Conservation (phyloP, 2,329 filamentous ascomycete species). For the Cercospora sp. region DNA sequence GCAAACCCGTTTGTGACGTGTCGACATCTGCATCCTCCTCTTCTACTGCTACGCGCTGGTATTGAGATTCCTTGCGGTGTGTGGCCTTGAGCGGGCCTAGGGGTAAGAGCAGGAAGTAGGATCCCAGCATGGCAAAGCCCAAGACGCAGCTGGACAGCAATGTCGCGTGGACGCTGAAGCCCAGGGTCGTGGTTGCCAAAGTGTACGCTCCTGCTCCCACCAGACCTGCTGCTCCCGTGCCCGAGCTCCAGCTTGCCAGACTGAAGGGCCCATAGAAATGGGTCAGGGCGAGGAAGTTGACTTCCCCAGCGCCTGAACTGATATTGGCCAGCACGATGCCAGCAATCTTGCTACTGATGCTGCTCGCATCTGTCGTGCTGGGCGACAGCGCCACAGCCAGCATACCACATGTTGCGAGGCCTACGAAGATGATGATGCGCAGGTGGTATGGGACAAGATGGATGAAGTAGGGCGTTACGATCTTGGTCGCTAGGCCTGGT, state of each 20-base stretch:
- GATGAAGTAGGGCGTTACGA: constrained; percentile 86
- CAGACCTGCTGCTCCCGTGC: constrained; percentile 65
- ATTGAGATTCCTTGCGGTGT: constrained; percentile 48
- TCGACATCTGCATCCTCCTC: constrained; percentile 42
- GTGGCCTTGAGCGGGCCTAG: constrained; percentile 60
- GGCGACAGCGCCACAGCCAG: constrained; percentile 81
- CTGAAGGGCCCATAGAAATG: constrained; percentile 90
- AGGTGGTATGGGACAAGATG: constrained; percentile 77
- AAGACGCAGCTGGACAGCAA: constrained; percentile 76
- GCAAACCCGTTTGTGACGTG: constrained; percentile 31
- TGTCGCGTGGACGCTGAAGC: constrained; percentile 70
- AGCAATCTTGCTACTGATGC: constrained; percentile 72
- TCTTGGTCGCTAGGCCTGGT: constrained; percentile 72
- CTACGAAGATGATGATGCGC: constrained; percentile 73
- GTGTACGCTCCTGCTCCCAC: constrained; percentile 87
- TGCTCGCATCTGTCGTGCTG: constrained; percentile 39
- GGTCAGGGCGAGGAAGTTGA: constrained; percentile 86
- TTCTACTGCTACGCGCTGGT: constrained; percentile 54
- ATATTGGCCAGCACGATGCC: constrained; percentile 84
- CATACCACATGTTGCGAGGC: constrained; percentile 81
- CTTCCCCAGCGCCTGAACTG: constrained; percentile 81
- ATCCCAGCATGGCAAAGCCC: constrained; percentile 77
- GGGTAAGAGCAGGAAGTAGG: constrained; percentile 82
- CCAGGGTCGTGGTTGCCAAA: constrained; percentile 75
- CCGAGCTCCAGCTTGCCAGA: constrained; percentile 87